Evolutionary conservation across 371 early-diverging fungal species (phyloP), one percentile per base, ranked within the genome.

Genomic region (Dichotomocladium elegans): DNA sequence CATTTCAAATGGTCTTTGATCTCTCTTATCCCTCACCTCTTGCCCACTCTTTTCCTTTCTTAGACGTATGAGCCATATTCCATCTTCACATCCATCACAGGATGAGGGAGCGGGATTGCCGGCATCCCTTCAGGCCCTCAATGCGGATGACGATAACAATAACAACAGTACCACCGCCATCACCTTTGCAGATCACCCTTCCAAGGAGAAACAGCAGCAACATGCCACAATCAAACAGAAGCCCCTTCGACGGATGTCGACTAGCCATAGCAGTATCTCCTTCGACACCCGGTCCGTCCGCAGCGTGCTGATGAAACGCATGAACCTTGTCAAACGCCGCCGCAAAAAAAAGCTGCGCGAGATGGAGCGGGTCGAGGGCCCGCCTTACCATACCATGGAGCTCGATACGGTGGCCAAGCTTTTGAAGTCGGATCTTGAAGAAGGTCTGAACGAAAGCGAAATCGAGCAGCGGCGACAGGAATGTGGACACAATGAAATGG

Each of bases 401-500:
- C 55, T 76, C 24, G 83, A 81, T 14, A 73, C 72, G 19, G 79
- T 89, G 2, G 66, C 74, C 21, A 64, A 79, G 31, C 66, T 86
- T 67, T 74, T 83, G 52, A 78, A 81, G 24, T 77, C 84, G 29
- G 65, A 81, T 57, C 37, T 76, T 8, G 68, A 72, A 22, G 83
- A 72, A 14, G 94, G 94, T 47, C 74, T 94, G 21, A 22, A 72
- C 2, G 64, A 78, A 10, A 60, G 66, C 28, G 69, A 66, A 28
- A 72, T 87, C 33, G 68, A 76, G 28, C 65, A 55, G 21, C 77
- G 86, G 19, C 66, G 65, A 27, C 58, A 62, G 1, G 73, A 83
- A 41, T 77, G 85, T 50, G 91, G 91, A 1, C 55, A 61, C 28
- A 94, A 94, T 72, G 79, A 82, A 60, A 79, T 94, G 64, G 63